Evolutionary conservation across 2,329 filamentous ascomycete species (phyloP).

Genomic region (Alternaria sp.): DNA sequence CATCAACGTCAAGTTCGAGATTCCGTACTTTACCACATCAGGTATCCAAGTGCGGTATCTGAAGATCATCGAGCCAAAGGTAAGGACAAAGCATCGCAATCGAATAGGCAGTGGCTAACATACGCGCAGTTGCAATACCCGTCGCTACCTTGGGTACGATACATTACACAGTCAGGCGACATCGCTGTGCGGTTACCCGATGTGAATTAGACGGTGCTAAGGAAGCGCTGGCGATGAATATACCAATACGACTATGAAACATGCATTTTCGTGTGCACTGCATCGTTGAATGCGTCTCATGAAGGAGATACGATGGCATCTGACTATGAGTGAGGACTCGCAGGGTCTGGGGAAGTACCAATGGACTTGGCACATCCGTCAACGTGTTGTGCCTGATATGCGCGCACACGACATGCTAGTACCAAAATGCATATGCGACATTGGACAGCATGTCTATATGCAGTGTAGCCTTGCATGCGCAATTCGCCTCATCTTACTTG

Average conservation of each 20-base stretch:
- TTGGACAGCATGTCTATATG: not conserved
- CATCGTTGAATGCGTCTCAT: not conserved
- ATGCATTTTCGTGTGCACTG: not conserved
- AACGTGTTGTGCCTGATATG: not conserved
- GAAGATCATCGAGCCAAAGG: conserved; percentile 99
- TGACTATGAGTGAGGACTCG: not conserved
- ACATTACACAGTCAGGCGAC: conserved; percentile 97
- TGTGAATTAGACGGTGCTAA: conserved; percentile 63
- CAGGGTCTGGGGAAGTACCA: not conserved
- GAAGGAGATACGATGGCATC: not conserved
- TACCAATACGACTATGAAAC: not conserved
- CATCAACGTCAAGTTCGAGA: conserved; percentile 99
- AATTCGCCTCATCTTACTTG: not conserved
- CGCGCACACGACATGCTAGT: not conserved
- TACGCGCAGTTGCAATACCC: conserved; percentile 88
- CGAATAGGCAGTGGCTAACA: conserved; percentile 5
- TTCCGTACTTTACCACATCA: conserved; percentile 99
- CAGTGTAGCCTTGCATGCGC: not conserved
- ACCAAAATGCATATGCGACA: not conserved
- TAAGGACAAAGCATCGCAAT: conserved; percentile 53
- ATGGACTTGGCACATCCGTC: not conserved
- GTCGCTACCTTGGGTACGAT: conserved; percentile 95
- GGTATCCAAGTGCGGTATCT: conserved; percentile 98
- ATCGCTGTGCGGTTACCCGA: conserved; percentile 96
- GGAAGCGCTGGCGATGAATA: not conserved